Evolutionary conservation across 73 alveolate genomes (phyloP).

Genomic region (Paraurostyla sp.): DNA sequence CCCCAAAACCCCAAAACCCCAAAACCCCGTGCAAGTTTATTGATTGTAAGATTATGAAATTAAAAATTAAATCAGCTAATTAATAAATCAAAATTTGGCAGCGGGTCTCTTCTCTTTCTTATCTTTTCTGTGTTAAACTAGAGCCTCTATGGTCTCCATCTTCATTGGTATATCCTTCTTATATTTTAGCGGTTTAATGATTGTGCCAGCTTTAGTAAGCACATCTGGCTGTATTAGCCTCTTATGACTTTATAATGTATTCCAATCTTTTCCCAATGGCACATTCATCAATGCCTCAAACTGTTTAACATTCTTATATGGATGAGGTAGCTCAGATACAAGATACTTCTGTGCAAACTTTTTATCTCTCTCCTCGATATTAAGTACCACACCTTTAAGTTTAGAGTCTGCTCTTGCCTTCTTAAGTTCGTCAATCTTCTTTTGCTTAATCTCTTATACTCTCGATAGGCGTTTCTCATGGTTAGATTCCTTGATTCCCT

Average conservation of each 20-base stretch:
- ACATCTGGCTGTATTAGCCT: constrained; percentile 80
- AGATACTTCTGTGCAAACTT: constrained; percentile 73
- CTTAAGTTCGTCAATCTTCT: constrained; percentile 67
- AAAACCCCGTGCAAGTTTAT: no score
- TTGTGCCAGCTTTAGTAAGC: constrained; percentile 78
- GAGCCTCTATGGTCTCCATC: constrained; percentile 67
- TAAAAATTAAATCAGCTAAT: neutral
- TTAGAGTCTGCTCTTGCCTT: constrained; percentile 69
- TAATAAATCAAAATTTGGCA: constrained; percentile 71
- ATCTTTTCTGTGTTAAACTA: constrained; percentile 62
- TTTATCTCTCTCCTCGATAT: constrained; percentile 76
- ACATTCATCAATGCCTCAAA: constrained; percentile 71
- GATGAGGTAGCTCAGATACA: constrained; percentile 79
- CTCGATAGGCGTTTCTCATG: constrained; percentile 42
- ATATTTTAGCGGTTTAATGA: constrained; percentile 78
- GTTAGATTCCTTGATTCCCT: constrained; percentile 13
- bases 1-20: no score
- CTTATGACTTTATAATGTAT: constrained; percentile 69
- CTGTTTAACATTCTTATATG: constrained; percentile 71
- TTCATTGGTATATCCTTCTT: constrained; percentile 66
- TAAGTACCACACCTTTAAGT: constrained; percentile 69
- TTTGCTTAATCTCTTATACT: constrained; percentile 49
- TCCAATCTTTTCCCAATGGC: constrained; percentile 84
- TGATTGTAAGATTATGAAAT: no score
- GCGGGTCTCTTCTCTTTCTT: constrained; percentile 74